Conservation (phyloP, 2,329 filamentous ascomycete species). For the Colletotrichum noveboracense region DNA sequence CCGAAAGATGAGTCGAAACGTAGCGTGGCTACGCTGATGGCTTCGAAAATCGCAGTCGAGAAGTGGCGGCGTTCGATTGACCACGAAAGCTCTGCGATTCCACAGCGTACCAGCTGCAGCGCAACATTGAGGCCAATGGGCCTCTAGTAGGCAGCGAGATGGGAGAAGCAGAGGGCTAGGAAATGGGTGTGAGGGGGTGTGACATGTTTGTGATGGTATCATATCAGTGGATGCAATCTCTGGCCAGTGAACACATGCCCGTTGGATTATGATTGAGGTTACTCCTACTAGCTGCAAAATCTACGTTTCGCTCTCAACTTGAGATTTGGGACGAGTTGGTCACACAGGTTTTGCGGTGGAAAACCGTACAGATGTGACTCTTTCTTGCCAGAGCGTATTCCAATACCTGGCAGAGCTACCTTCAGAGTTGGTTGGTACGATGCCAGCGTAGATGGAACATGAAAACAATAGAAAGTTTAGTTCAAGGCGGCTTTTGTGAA, state of each 20-base stretch:
- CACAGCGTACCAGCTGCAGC: neutral
- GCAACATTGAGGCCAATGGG: neutral
- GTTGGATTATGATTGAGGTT: neutral
- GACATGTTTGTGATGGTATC: neutral
- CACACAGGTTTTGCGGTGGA: neutral
- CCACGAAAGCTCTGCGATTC: neutral
- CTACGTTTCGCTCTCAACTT: neutral
- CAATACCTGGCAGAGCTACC: neutral
- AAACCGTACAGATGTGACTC: neutral
- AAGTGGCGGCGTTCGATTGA: neutral
- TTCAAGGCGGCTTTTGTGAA: neutral
- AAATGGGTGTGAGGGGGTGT: neutral
- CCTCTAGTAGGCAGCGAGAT: no score
- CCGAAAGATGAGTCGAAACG: neutral
- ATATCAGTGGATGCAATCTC: neutral
- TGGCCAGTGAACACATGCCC: no score
- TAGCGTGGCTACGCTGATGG: neutral
- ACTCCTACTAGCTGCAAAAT: neutral
- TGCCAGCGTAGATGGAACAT: accelerated
- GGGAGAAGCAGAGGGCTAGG: neutral
- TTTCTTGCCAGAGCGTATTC: neutral
- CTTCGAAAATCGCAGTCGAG: neutral
- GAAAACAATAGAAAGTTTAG: neutral
- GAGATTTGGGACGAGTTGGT: neutral
- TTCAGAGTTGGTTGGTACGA: neutral